Conservation (phyloP, 2,329 filamentous ascomycete genomes). For the Graphium sp. region DNA sequence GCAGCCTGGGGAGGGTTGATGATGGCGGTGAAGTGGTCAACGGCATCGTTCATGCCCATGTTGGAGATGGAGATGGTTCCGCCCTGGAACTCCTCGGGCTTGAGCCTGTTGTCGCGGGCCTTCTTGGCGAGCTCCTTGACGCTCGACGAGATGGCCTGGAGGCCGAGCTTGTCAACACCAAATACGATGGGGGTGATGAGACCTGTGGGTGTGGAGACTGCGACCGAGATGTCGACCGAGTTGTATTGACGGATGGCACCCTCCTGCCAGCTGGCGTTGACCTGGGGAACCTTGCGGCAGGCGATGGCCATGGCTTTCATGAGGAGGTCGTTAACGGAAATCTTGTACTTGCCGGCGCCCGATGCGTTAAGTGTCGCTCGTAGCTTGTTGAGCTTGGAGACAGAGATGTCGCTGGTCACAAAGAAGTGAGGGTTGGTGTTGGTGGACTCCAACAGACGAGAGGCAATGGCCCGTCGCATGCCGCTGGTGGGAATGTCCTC, state of each 20-base stretch:
- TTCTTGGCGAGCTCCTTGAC: constrained; percentile 97
- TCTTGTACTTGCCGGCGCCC: constrained; percentile 88
- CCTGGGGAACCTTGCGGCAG: constrained; percentile 82
- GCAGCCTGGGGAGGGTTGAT: constrained; percentile 97
- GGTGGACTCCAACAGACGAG: constrained; percentile 74
- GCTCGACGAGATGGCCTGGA: constrained; percentile 71
- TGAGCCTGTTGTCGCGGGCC: constrained; percentile 92
- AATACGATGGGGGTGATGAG: constrained; percentile 97
- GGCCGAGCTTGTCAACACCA: constrained; percentile 70
- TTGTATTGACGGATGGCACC: constrained; percentile 87
- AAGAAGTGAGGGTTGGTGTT: constrained; percentile 98
- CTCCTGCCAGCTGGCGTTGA: constrained; percentile 90
- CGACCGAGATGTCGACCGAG: constrained; percentile 86
- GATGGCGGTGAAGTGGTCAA: constrained; percentile 94
- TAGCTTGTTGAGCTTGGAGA: constrained; percentile 90
- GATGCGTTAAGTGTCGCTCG: constrained; percentile 82
- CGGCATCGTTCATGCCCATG: constrained; percentile 98
- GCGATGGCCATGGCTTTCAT: constrained; percentile 89
- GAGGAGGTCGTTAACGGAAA: constrained; percentile 99
- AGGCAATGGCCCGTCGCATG: constrained; percentile 98
- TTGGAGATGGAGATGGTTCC: constrained; percentile 99
- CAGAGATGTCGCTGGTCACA: constrained; percentile 79
- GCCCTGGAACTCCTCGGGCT: constrained; percentile 98
- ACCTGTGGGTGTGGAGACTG: constrained; percentile 80
- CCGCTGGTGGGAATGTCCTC: constrained; percentile 71